phyloP scores from a whole-genome alignment of 306 rosid genomes.

The Acmispon strigosus region DNA sequence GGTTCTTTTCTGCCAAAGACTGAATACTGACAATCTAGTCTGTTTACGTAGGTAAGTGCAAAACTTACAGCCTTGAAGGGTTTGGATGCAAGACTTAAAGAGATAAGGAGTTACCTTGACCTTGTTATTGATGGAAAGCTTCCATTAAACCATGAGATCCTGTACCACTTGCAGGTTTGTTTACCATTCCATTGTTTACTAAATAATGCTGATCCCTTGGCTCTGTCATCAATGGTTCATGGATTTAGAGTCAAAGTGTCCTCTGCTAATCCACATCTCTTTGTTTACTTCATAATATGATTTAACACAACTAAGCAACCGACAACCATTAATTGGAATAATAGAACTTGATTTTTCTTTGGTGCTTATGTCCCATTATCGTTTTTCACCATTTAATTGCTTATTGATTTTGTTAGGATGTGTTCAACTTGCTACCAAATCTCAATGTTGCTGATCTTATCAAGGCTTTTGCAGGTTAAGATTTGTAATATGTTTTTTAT shows the following conservation, averaged over 20 bases:
- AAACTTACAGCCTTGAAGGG: slow-evolving; percentile 92
- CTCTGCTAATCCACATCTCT: neutral
- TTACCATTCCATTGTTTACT: neutral
- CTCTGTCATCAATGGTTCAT: slow-evolving; percentile 7
- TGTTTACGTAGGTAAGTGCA: slow-evolving; percentile 60
- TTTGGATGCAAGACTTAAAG: slow-evolving; percentile 79
- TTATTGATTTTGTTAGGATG: slow-evolving; percentile 28
- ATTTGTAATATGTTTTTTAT: neutral
- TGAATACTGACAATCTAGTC: neutral
- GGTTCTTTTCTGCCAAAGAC: slow-evolving; percentile 4
- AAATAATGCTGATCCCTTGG: neutral
- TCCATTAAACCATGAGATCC: slow-evolving; percentile 86
- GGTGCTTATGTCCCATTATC: neutral
- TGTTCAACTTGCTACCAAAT: slow-evolving; percentile 53
- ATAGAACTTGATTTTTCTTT: neutral
- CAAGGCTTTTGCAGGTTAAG: slow-evolving; percentile 46
- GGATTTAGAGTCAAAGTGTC: neutral
- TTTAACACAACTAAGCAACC: neutral
- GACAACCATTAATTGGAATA: neutral
- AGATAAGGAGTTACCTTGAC: slow-evolving; percentile 80
- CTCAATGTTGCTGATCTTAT: slow-evolving; percentile 43
- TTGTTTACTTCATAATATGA: neutral
- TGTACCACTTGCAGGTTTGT: slow-evolving; percentile 78
- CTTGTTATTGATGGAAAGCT: slow-evolving; percentile 76
- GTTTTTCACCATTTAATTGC: neutral